Evolutionary conservation across 768 basidiomycete species (phyloP).

Genomic region (Tulasnella sp.): DNA sequence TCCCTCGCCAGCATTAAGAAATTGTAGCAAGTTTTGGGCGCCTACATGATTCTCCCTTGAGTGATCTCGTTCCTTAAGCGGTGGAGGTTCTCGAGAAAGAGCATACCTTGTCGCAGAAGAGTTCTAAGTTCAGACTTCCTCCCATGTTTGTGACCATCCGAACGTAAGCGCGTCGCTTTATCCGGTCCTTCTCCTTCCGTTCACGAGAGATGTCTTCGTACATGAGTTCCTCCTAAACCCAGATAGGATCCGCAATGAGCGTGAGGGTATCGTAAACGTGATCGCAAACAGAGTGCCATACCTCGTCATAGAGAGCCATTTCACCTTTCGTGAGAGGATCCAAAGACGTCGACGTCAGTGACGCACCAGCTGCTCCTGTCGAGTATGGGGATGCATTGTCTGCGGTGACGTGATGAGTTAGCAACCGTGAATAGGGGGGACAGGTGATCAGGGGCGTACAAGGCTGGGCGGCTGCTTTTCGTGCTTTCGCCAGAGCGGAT

Average conservation of each 20-base stretch:
- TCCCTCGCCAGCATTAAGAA: conserved; percentile 86
- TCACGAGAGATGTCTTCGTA: conserved; percentile 88
- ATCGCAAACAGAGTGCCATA: conserved; percentile 22
- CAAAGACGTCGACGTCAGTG: conserved; percentile 84
- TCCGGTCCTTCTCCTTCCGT: conserved; percentile 87
- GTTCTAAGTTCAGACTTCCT: conserved; percentile 68
- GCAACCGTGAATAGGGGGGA: neutral
- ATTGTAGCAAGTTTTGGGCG: conserved; percentile 98
- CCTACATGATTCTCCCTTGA: conserved; percentile 33
- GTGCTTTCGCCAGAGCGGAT: conserved; percentile 22
- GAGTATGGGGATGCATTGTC: conserved; percentile 92
- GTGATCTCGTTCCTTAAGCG: neutral
- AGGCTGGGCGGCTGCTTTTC: conserved; percentile 42
- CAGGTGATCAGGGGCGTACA: conserved; percentile 37
- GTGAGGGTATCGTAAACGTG: neutral
- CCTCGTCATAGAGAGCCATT: conserved; percentile 91
- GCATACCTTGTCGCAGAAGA: conserved; percentile 77
- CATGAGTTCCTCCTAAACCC: conserved; percentile 84
- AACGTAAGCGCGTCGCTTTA: conserved; percentile 86
- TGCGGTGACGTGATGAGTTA: conserved; percentile 22
- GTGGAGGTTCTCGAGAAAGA: neutral
- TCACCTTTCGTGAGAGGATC: conserved; percentile 62
- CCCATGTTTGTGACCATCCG: conserved; percentile 88
- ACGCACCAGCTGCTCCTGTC: conserved; percentile 80
- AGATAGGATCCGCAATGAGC: neutral